Evolutionary conservation across 2,329 filamentous ascomycete species (phyloP).

Genomic region (Aspergillus fijiensis): DNA sequence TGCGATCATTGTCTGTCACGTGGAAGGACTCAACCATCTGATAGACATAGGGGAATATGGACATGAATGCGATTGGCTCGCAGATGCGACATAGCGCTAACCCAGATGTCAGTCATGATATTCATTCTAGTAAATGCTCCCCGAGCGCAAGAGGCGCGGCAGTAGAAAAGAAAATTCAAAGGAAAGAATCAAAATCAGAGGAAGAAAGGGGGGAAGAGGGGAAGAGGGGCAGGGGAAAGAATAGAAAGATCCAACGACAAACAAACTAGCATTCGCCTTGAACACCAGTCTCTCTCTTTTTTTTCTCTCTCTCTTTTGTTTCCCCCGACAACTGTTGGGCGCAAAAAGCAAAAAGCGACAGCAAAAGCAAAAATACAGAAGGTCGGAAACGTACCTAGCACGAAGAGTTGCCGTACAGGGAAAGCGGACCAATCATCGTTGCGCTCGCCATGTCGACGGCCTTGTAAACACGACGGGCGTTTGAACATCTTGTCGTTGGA

Average conservation of each 20-base stretch:
- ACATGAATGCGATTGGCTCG: conserved; percentile 99
- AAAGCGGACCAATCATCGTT: conserved; percentile 48
- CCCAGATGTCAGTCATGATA: conserved; percentile 19
- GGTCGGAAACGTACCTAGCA: conserved; percentile 40
- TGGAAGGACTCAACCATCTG: conserved; percentile 94
- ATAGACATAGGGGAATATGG: conserved; percentile 97
- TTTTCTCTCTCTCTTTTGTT: no score
- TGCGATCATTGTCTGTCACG: conserved; percentile 72
- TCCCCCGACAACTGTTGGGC: conserved; percentile 12
- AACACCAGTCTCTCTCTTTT: neutral
- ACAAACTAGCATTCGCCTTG: conserved; percentile 2
- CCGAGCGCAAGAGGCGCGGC: conserved; percentile 5
- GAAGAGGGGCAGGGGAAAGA: neutral
- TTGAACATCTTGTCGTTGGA: conserved; percentile 31
- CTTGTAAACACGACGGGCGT: conserved; percentile 34
- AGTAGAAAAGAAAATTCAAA: neutral
- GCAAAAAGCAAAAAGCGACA: conserved; percentile 16
- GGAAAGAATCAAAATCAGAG: neutral
- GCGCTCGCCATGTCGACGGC: conserved; percentile 30
- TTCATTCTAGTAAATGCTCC: neutral
- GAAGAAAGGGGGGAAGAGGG: neutral
- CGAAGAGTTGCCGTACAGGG: conserved; percentile 57
- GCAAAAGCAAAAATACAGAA: conserved; percentile 24
- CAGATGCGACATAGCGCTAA: conserved; percentile 89
- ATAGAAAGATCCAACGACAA: conserved; percentile 1